Evolutionary conservation across 2,329 filamentous ascomycete genomes (phyloP), one percentile per base, ranked within the genome.

Genomic region (Exserohilum turcica): DNA sequence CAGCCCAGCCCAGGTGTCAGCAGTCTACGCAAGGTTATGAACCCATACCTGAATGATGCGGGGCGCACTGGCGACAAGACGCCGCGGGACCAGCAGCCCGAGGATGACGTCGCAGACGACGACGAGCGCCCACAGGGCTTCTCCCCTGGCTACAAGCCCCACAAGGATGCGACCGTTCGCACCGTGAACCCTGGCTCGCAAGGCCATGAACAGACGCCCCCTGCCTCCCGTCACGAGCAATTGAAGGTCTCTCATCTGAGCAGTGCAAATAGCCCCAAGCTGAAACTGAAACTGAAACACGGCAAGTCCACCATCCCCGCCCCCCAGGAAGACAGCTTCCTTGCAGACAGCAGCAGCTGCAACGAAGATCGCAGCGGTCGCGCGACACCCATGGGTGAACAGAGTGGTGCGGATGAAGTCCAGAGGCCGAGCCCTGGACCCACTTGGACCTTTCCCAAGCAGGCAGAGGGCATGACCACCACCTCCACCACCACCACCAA

Each of bases 11-110:
- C 79, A 6, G 72, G 90, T 13, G 84, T 88, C 32, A 94, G 89
- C 71, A 96, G 91, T 74, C 78, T 96, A 62, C 85, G 90, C 54
- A 85, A 90, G 75, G 89, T 90, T 46, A 96, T 96, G 91, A 89
- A 88, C 74, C 91, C 90, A 6, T 97, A 91, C 71, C 77, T 96
- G 16, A 70, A 60, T 49, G 71, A 75, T 36, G 52, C 63, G 27
- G 60, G 60, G 53, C 65, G 59, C 33, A 49, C 67, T 18, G 56
- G 40, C 13, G 61, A 71, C 27, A 58, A 48, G 24, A 61, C 66
- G 42, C 63, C 61, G 54, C 71, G 48, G 19, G 67, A 65, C 63
- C 68, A 60, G 39, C 63, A 61, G 51, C 57, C 63, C 3, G 60
- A 56, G 3, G 63, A 63, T n/a, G 61, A 66, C 10, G 62, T 60